Evolutionary conservation across 257 asterid species (phyloP).

Genomic region (Craterostigma plantagineum): DNA sequence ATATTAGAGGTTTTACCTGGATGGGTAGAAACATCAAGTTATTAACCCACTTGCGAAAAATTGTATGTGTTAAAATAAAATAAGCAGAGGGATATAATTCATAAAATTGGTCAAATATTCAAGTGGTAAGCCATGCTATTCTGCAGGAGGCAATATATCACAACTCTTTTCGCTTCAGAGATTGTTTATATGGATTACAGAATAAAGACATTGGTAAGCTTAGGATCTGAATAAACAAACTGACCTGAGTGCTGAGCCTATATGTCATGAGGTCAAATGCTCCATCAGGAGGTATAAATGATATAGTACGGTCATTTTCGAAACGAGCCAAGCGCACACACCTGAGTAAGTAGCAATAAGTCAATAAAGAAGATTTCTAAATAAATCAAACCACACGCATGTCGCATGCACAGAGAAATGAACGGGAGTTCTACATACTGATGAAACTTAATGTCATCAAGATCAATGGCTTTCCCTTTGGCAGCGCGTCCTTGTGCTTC

Average conservation of each 20-base stretch:
- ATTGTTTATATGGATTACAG: too few relatives aligned
- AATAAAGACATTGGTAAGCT: constrained; percentile 4
- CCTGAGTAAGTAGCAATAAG: constrained; percentile 25
- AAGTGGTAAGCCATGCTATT: too few relatives aligned
- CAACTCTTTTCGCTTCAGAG: too few relatives aligned
- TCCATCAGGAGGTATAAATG: constrained; percentile 98
- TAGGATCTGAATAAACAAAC: constrained; percentile 5
- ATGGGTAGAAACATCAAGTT: constrained; percentile 1
- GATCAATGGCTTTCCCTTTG: constrained; percentile 96
- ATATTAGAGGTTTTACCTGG: constrained; percentile 84
- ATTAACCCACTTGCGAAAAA: neutral
- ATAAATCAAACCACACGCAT: neutral
- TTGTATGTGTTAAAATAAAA: constrained; percentile 1
- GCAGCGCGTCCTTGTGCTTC: constrained; percentile 93
- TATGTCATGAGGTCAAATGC: constrained; percentile 98
- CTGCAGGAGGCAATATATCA: too few relatives aligned
- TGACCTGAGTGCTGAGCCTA: constrained; percentile 96
- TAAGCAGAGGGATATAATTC: neutral
- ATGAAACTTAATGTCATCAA: constrained; percentile 97
- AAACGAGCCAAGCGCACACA: constrained; percentile 98
- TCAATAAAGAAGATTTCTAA: constrained; percentile 4
- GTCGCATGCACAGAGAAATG: neutral
- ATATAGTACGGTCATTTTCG: constrained; percentile 91
- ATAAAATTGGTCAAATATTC: too few relatives aligned
- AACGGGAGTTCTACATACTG: constrained; percentile 40